Conservation (phyloP, 345 rosid genomes). For the Hypericum androsaemum region DNA sequence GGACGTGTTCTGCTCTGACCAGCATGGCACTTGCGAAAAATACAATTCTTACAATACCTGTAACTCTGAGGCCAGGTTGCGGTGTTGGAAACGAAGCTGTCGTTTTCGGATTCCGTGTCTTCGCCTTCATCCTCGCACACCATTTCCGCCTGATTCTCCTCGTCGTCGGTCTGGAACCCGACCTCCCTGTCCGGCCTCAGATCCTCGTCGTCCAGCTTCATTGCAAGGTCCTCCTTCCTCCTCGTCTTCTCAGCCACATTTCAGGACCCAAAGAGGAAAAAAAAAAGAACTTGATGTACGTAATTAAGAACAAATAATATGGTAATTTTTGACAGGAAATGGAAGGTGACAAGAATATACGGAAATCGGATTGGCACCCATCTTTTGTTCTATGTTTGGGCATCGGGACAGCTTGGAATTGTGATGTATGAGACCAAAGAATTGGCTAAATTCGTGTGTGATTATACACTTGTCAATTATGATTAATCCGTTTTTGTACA, state of each 20-base stretch:
- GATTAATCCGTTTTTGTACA: background rate
- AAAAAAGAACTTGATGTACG: too few species aligned
- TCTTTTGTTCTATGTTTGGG: too few species aligned
- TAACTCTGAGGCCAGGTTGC: conserved; percentile 68
- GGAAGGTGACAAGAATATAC: too few species aligned
- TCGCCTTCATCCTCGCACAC: conserved; percentile 20
- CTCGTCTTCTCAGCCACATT: conserved; percentile 15
- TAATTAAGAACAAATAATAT: too few species aligned
- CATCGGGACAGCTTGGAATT: too few species aligned
- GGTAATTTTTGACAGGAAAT: too few species aligned
- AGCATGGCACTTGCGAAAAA: too few species aligned
- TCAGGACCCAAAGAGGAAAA: too few species aligned
- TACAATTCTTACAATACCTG: conserved; percentile 24
- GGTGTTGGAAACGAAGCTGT: background rate
- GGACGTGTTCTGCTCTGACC: too few species aligned
- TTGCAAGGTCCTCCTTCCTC: conserved; percentile 25
- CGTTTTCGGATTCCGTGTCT: conserved; percentile 26
- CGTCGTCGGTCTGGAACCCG: conserved; percentile 65
- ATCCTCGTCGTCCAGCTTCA: conserved; percentile 34
- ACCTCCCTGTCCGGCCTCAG: conserved; percentile 50
- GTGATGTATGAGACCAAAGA: background rate
- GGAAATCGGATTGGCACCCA: too few species aligned
- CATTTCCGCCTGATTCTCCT: conserved; percentile 59
- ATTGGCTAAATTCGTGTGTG: background rate
- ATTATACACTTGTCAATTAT: conserved; percentile 2